Conservation (phyloP, 257 asterid genomes). For the Plantago ovata region DNA sequence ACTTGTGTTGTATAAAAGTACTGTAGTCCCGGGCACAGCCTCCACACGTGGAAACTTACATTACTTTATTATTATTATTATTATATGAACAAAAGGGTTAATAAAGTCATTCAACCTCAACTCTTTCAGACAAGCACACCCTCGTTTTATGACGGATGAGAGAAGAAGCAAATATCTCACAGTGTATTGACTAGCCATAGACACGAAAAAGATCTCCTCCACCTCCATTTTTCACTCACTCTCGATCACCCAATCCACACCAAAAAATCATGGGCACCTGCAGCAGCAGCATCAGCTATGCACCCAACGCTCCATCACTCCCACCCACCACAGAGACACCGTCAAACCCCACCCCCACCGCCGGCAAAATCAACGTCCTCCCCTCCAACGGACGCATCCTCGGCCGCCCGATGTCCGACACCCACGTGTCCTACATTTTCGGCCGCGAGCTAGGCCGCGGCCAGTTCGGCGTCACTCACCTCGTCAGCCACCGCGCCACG, state of each 20-base stretch:
- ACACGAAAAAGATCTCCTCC: neutral
- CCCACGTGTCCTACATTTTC: conserved; percentile 55
- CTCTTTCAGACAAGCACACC: too few relatives aligned
- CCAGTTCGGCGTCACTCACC: conserved; percentile 82
- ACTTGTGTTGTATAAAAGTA: too few relatives aligned
- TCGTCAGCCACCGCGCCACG: conserved; percentile 59
- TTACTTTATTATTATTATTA: too few relatives aligned
- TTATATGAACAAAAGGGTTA: too few relatives aligned
- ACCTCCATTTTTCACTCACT: neutral
- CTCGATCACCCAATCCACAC: neutral
- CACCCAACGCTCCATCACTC: conserved; percentile 23
- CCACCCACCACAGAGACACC: conserved; percentile 24
- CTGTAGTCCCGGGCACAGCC: too few relatives aligned
- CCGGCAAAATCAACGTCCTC: conserved; percentile 41
- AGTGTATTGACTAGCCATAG: too few relatives aligned
- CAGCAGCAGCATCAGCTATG: conserved; percentile 25
- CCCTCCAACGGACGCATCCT: conserved; percentile 66
- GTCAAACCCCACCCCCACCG: conserved; percentile 26
- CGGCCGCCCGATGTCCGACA: conserved; percentile 71
- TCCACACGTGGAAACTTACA: too few relatives aligned
- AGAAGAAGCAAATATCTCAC: too few relatives aligned
- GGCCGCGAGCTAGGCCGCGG: conserved; percentile 92
- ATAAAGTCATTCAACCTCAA: too few relatives aligned
- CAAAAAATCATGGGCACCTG: conserved; percentile 60
- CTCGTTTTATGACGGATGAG: too few relatives aligned